These are phyloP conservation scores for Rhodosporidiobolus sp. DNA, from an alignment of 768 basidiomycete species.

Conservation along the genomic window DNA sequence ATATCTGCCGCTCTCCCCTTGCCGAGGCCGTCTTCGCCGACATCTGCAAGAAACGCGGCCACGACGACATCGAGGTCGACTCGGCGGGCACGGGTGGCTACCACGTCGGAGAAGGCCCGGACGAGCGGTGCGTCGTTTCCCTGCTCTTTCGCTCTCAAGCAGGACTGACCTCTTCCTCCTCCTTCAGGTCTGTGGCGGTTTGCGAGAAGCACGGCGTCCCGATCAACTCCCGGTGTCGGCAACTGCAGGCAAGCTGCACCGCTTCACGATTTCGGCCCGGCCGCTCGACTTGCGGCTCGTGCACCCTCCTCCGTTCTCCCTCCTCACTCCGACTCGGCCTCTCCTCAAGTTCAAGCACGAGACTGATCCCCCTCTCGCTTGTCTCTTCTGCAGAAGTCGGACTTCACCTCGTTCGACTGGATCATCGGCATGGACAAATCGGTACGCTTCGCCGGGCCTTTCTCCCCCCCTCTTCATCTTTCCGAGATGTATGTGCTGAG, in stretches of 20 bases:
- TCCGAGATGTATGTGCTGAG: neutral
- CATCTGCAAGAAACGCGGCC: conserved; percentile 18
- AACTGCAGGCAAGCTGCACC: conserved; percentile 68
- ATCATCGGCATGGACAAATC: conserved; percentile 76
- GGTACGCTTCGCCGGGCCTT: conserved; percentile 36
- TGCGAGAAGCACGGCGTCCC: conserved; percentile 51
- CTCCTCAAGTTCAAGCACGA: neutral
- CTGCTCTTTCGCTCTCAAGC: neutral
- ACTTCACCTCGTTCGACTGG: conserved; percentile 74
- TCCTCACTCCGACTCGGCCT: no score
- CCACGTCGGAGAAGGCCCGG: conserved; percentile 78
- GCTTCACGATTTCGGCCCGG: no score
- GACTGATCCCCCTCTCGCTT: neutral
- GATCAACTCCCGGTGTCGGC: conserved; percentile 20
- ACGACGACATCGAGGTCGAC: conserved; percentile 25
- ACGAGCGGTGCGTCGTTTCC: conserved; percentile 61
- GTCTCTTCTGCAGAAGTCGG: conserved; percentile 49
- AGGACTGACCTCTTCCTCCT: neutral
- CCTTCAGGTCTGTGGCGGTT: conserved; percentile 62
- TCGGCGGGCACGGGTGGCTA: conserved; percentile 63
- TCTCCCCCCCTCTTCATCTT: neutral
- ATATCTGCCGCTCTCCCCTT: conserved; percentile 20
- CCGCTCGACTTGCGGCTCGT: no score
- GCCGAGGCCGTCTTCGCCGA: conserved; percentile 50
- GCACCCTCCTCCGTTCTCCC: neutral